Conservation (phyloP, 2,329 filamentous ascomycete species). For the Ophiocordyceps robertsii region DNA sequence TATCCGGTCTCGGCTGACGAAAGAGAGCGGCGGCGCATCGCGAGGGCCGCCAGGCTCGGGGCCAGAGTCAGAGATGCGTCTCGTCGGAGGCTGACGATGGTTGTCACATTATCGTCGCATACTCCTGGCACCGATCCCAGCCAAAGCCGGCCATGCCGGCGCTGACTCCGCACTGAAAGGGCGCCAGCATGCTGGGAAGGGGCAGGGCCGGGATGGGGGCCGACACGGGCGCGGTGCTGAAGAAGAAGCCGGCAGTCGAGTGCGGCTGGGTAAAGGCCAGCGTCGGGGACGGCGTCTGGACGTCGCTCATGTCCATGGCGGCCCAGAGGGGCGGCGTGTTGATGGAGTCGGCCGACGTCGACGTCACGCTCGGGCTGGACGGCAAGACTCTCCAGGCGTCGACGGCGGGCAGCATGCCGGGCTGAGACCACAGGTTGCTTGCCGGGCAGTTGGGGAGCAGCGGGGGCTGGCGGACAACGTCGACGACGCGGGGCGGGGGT, state of each 20-base stretch:
- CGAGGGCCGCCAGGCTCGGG: not conserved
- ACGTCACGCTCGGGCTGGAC: slow-evolving; percentile 71
- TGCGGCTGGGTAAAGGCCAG: slow-evolving; percentile 64
- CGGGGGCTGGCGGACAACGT: slow-evolving; percentile 75
- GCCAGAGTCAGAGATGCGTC: not conserved
- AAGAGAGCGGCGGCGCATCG: not conserved
- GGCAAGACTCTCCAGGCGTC: slow-evolving; percentile 86
- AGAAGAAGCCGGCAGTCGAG: slow-evolving; percentile 61
- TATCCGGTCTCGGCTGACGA: not conserved
- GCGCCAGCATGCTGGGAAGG: slow-evolving; percentile 73
- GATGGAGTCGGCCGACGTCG: slow-evolving; percentile 53
- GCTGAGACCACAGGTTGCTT: slow-evolving; percentile 70
- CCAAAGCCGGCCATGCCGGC: slow-evolving; percentile 60
- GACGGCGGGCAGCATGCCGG: slow-evolving; percentile 53
- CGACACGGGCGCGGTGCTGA: slow-evolving; percentile 63
- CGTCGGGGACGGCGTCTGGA: slow-evolving; percentile 64
- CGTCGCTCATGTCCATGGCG: slow-evolving; percentile 60
- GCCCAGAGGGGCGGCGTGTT: slow-evolving; percentile 60
- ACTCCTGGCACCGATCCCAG: slow-evolving; percentile 79
- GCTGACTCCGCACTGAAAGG: slow-evolving; percentile 65
- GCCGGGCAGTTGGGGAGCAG: slow-evolving; percentile 73
- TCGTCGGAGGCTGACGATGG: slow-evolving; percentile 30
- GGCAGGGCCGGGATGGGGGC: slow-evolving; percentile 65
- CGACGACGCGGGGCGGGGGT: slow-evolving; percentile 75
- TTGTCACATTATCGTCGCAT: slow-evolving; percentile 78